Base-by-base conservation (phyloP, 176 grass and related monocot genomes). In the Eremochloa ophiuroides region DNA sequence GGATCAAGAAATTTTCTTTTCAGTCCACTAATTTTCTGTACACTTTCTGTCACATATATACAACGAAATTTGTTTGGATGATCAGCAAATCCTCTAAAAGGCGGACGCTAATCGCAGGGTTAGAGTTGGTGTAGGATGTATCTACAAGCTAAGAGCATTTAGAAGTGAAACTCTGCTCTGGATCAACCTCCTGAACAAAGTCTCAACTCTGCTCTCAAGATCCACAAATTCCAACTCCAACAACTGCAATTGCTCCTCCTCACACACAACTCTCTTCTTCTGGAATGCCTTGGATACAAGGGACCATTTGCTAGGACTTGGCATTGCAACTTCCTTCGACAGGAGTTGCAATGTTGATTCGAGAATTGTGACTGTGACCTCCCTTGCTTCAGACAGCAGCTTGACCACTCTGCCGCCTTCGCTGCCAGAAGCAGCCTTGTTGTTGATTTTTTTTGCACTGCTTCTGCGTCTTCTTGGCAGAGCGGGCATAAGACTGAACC, bases 71-170 rank as follows among this genome's bases (percentile, higher is more conserved):
- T 46, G 47, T 81, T 62, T 73, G 18, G 18, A 29, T n/a, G 33
- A 68, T 40, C 50, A 61, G 23, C 41, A 2, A 38, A 14, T 31
- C 25, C 46, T 59, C 37, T 72, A 47, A 85, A 76, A 50, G 30
- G n/a, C 2, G 63, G 78, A 50, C 8, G 25, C 71, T 15, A 69
- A 69, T 82, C 30, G 25, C 22, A 69, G 14, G 41, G 48, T 69
- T 4, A 61, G 64, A 59, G 22, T 75, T 69, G 22, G 15, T 81
- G 0, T 27, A 22, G 10, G 6, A 81, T 71, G n/a, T 13, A 28
- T 91, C 74, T 72, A 85, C 51, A 58, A 79, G 78, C 67, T 79
- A 18, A 79, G 73, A 38, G 70, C 62, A 39, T 91, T 87, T 10
- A 85, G 50, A 22, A 87, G 34, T 31, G 89, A 73, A 20, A 85